Conservation (phyloP, 371 early-diverging fungal genomes). For the Haplosporangium sp. region DNA sequence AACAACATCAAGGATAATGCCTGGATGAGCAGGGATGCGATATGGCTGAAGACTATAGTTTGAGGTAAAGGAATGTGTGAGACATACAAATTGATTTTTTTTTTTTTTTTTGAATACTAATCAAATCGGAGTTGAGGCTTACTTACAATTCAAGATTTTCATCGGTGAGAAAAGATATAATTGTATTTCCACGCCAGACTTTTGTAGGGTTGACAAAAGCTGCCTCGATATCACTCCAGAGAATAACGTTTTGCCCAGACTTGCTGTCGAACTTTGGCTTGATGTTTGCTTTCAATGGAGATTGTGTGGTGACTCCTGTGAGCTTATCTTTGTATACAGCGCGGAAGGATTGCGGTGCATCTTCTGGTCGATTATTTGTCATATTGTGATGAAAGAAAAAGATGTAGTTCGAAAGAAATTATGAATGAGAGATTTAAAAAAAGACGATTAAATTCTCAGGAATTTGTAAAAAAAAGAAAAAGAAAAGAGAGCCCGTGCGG, state of each 20-base stretch:
- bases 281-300: not conserved
- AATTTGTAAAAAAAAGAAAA: no score
- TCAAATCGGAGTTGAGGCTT: not conserved
- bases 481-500: no score
- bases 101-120: no score
- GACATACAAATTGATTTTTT: not conserved
- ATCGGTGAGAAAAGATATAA: not conserved
- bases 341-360: not conserved
- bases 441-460: no score
- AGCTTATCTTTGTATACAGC: not conserved
- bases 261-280: not conserved
- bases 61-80: not conserved
- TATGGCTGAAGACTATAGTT: constrained; percentile 2
- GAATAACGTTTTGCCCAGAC: not conserved
- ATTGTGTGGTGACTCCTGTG: not conserved
- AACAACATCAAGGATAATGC: constrained; percentile 1
- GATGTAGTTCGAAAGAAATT: no score
- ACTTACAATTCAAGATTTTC: constrained; percentile 6
- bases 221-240: constrained; percentile 1
- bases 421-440: no score
- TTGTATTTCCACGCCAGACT: not conserved
- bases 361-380: no score
- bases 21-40: not conserved
- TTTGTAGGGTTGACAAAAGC: not conserved
- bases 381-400: no score